A percentile compares a stretch with the other conserved stretches of the same genome.
These are phyloP conservation scores for Tolypocladium guangdongense DNA, from an alignment of 2,329 filamentous ascomycete species.

Conservation along the genomic window DNA sequence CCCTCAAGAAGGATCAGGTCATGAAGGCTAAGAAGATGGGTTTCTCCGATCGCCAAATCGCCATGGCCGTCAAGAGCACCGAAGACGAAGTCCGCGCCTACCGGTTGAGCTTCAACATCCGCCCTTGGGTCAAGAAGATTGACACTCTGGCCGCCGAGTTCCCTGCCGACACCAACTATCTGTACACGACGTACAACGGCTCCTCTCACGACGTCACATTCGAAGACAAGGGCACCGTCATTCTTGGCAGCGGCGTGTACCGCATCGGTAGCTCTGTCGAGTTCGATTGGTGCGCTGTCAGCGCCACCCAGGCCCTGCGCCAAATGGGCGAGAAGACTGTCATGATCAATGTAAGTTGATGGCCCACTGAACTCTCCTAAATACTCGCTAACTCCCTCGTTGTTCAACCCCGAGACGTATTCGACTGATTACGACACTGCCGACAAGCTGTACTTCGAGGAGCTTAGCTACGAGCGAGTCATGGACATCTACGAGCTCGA, in stretches of 20 bases:
- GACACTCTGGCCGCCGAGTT: conserved; percentile 96
- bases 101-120: conserved; percentile 78
- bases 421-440: conserved; percentile 79
- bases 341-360: conserved; percentile 69
- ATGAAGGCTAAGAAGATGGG: conserved; percentile 93
- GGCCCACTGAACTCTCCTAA: no score
- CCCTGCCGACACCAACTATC: conserved; percentile 87
- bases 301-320: conserved; percentile 71
- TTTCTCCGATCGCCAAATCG: conserved; percentile 95
- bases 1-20: conserved; percentile 79
- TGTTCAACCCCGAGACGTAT: conserved; percentile 71
- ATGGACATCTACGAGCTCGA: conserved; percentile 99
- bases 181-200: conserved; percentile 97
- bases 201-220: conserved; percentile 88
- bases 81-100: conserved; percentile 84
- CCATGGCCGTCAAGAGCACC: conserved; percentile 68
- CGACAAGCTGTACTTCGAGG: conserved; percentile 92
- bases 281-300: conserved; percentile 97
- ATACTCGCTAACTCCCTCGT: background rate
- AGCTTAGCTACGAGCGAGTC: conserved; percentile 90
- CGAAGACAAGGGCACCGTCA: conserved; percentile 79
- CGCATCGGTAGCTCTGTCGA: conserved; percentile 95
- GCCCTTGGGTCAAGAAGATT: conserved; percentile 96
- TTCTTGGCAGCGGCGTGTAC: conserved; percentile 93
- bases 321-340: conserved; percentile 92